Evolutionary conservation across 2,329 filamentous ascomycete genomes (phyloP), one percentile per base, ranked within the genome.

Genomic region (Lachnellula arida): DNA sequence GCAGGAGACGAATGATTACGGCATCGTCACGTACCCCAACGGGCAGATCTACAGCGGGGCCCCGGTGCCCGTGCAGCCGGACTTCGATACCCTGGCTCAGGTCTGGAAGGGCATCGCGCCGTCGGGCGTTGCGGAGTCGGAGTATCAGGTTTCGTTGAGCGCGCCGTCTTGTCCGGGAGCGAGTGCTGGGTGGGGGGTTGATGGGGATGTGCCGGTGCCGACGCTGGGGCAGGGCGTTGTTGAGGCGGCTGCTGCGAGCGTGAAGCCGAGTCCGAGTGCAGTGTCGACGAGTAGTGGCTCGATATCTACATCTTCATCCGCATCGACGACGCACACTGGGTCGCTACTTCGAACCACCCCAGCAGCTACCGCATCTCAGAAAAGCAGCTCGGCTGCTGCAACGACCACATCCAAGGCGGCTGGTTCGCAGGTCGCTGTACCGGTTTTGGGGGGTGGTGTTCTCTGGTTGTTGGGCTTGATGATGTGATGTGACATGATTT

Each of bases 1-100:
- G 59, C 75, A 93, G 69, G 91, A 95, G 71, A 76, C 80, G 49
- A 95, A 96, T 72, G 73, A 89, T 65, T 96, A 95, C 71, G 91
- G 91, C 39, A 75, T 96, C 37, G 80, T 95, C 63, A 84, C 79
- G 19, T 96, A 96, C 68, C 88, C 78, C 85, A 76, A 76, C 65
- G 87, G 2, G 73, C 78, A 14, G 72, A 77, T 48, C 77, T 78
- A 39, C 78, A 74, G 71, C n/a, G 77, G 78, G 2, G 80, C 79
- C 19, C 91, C 91, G 0, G 88, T 78, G 0, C 88, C 90, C 0
- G 76, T 90, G 23, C 76, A 75, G 5, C 89, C 91, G 0, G 91
- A 95, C 68, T 96, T 92, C 69, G 70, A 76, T 64, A 94, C 93
- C 69, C 79, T 96, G 57, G 84, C 85, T 73, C 78, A 75, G 19